Evolutionary conservation across 2,329 filamentous ascomycete species (phyloP).

Genomic region (Pseudogymnoascus sp.): DNA sequence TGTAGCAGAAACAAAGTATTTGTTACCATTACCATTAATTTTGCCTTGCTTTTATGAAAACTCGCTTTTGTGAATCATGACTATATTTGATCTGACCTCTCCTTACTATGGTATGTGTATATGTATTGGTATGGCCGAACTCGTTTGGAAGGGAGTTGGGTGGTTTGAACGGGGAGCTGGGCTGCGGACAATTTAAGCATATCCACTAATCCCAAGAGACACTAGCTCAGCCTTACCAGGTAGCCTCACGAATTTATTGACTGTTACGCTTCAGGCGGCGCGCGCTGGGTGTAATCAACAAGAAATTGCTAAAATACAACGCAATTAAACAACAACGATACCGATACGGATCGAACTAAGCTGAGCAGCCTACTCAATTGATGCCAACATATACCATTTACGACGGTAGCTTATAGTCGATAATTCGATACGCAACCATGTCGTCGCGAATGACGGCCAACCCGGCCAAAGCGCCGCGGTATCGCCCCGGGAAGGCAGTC

Average conservation of each 20-base stretch:
- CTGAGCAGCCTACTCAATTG: too few relatives aligned
- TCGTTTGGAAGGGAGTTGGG: not conserved
- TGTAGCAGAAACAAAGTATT: not conserved
- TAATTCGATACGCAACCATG: slow-evolving; percentile 29
- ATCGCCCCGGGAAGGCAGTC: slow-evolving; percentile 74
- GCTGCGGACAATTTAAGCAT: not conserved
- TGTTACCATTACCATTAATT: not conserved
- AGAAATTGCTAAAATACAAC: too few relatives aligned
- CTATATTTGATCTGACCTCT: not conserved
- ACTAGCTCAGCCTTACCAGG: not conserved
- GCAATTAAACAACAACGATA: too few relatives aligned
- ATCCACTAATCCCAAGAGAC: not conserved
- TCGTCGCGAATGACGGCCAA: slow-evolving; percentile 90
- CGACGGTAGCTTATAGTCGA: too few relatives aligned
- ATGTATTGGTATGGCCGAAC: not conserved
- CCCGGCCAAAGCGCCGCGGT: slow-evolving; percentile 67
- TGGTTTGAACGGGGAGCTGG: not conserved
- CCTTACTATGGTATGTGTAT: not conserved
- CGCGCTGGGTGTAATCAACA: too few relatives aligned
- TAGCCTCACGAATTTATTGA: not conserved
- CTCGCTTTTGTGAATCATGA: too few relatives aligned
- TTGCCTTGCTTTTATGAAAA: not conserved
- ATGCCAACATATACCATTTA: too few relatives aligned
- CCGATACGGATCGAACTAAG: too few relatives aligned
- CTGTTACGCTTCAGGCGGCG: too few relatives aligned